phyloP scores from a whole-genome alignment of 2,329 filamentous ascomycete genomes.

The Ilyonectria destructans region DNA sequence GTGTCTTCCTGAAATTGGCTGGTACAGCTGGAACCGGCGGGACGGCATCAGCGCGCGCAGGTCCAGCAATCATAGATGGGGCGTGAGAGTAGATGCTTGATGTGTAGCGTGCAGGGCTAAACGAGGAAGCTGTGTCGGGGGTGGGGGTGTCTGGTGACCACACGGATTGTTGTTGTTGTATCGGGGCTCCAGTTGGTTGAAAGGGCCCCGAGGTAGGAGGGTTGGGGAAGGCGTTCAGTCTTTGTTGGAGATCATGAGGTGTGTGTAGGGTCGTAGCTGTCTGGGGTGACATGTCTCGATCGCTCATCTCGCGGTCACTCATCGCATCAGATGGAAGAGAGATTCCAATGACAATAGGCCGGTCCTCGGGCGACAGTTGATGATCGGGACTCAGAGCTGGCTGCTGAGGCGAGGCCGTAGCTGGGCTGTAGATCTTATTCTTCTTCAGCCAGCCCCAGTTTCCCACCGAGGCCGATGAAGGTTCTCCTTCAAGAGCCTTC shows the following conservation, averaged over 20 bases:
- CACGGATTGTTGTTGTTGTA: constrained; percentile 63
- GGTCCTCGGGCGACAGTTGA: constrained; percentile 77
- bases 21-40: constrained; percentile 76
- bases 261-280: constrained; percentile 62
- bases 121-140: constrained; percentile 64
- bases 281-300: constrained; percentile 63
- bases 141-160: constrained; percentile 77
- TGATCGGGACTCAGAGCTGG: constrained; percentile 49
- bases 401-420: constrained; percentile 48
- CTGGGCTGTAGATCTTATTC: constrained; percentile 53
- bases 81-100: constrained; percentile 77
- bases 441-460: constrained; percentile 72
- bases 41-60: constrained; percentile 54
- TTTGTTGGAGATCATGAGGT: constrained; percentile 38
- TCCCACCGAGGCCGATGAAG: constrained; percentile 69
- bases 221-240: constrained; percentile 24
- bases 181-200: constrained; percentile 41
- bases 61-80: constrained; percentile 56
- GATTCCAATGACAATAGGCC: constrained; percentile 83
- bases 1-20: constrained; percentile 55
- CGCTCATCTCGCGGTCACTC: constrained; percentile 42
- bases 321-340: constrained; percentile 69
- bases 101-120: constrained; percentile 61
- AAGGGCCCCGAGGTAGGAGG: constrained; percentile 13
- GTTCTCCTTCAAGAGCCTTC: constrained; percentile 72